Percentiles rank a stretch among this genome's conserved stretches.
phyloP scores from a whole-genome alignment of 2,329 filamentous ascomycete genomes.

The Periconia macrospinosa region DNA sequence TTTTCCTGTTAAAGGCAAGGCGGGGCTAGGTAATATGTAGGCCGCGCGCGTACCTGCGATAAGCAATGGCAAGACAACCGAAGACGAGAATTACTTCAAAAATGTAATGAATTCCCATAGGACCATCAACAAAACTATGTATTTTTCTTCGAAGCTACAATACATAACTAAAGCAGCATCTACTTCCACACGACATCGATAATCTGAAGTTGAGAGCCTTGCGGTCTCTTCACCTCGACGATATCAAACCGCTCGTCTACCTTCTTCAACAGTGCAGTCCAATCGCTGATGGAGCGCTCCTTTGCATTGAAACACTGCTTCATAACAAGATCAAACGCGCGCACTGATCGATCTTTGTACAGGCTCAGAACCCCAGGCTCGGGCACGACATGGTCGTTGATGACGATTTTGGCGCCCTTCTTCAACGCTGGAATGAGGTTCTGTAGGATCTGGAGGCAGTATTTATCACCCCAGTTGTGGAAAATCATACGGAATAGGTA shows the following conservation, averaged over 20 bases:
- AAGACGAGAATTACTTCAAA: too few relatives aligned
- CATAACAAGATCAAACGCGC: conserved; percentile 19
- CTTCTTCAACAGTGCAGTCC: conserved; percentile 10
- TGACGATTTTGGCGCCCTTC: conserved; percentile 14
- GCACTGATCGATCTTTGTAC: conserved; percentile 9
- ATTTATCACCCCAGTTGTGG: conserved; percentile 42
- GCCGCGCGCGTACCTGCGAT: too few relatives aligned
- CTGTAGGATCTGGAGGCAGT: conserved; percentile 35
- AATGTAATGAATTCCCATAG: too few relatives aligned
- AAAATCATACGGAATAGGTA: conserved; percentile 26
- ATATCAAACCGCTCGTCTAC: conserved; percentile 9
- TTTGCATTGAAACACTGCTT: conserved; percentile 15
- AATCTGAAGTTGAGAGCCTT: conserved; percentile 11
- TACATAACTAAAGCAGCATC: too few relatives aligned
- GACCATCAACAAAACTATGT: too few relatives aligned
- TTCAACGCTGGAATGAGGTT: conserved; percentile 33
- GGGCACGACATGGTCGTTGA: conserved; percentile 14
- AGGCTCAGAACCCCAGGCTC: conserved; percentile 3
- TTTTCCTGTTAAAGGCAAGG: too few relatives aligned
- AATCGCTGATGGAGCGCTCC: conserved; percentile 14
- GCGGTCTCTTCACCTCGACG: conserved; percentile 11
- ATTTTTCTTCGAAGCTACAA: too few relatives aligned
- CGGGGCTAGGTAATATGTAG: too few relatives aligned
- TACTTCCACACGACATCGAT: conserved; percentile 15
- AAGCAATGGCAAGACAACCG: too few relatives aligned